Percentiles rank a stretch among this genome's conserved stretches.
Conservation (phyloP, 371 early-diverging fungal genomes). For the Mucor lusitanicus region DNA sequence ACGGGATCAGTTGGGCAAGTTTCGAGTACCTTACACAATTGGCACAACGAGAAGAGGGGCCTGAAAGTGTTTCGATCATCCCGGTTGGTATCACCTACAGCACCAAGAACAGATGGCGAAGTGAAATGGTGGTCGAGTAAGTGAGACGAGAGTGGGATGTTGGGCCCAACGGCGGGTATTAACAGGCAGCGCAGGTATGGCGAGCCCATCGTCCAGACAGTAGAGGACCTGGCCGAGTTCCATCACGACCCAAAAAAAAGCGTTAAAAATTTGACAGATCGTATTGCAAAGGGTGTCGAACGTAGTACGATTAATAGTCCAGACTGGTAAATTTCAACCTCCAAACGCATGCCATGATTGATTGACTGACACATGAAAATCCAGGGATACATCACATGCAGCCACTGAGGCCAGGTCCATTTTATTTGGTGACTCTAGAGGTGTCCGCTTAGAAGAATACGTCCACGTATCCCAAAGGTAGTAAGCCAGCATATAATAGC, state of each 20-base stretch:
- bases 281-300: constrained; percentile 50
- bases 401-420: constrained; percentile 46
- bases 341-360: background rate
- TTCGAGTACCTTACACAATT: constrained; percentile 46
- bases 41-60: constrained; percentile 8
- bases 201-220: constrained; percentile 42
- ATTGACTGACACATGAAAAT: constrained; percentile 2
- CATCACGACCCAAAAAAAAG: constrained; percentile 37
- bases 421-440: constrained; percentile 47
- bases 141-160: background rate
- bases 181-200: constrained; percentile 38
- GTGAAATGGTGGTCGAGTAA: constrained; percentile 55
- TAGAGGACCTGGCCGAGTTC: constrained; percentile 41
- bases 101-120: constrained; percentile 59
- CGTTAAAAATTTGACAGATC: constrained; percentile 52
- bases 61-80: constrained; percentile 31
- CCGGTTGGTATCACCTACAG: constrained; percentile 61
- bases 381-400: constrained; percentile 55
- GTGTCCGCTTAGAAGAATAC: constrained; percentile 46
- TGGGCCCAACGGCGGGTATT: background rate
- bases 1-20: constrained; percentile 59
- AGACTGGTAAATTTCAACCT: constrained; percentile 42
- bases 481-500: constrained; percentile 19
- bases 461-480: constrained; percentile 56
- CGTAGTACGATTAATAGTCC: constrained; percentile 57